Evolutionary conservation across 2,329 filamentous ascomycete genomes (phyloP).

Genomic region (Diaporthe destruens): DNA sequence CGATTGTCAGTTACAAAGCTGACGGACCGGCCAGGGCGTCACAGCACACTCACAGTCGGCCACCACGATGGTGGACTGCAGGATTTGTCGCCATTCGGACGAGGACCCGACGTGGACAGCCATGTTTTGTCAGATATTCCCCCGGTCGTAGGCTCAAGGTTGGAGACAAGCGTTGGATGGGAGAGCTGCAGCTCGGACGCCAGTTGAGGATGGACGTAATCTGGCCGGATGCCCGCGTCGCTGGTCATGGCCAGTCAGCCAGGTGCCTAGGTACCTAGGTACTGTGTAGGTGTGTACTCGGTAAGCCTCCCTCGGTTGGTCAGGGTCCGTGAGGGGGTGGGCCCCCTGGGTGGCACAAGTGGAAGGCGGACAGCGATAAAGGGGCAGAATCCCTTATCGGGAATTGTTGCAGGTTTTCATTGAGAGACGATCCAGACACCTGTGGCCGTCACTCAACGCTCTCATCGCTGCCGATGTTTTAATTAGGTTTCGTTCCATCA

Average conservation of each 20-base stretch:
- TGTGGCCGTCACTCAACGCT: conserved; percentile 4
- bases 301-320: neutral
- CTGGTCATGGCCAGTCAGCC: neutral
- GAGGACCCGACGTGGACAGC: conserved; percentile 72
- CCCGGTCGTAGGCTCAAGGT: neutral
- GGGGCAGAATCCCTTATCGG: conserved; percentile 33
- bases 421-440: neutral
- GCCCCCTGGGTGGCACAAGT: neutral
- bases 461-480: neutral
- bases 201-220: conserved; percentile 27
- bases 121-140: conserved; percentile 51
- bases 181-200: neutral
- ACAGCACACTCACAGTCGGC: conserved; percentile 80
- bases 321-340: neutral
- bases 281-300: too few relatives aligned
- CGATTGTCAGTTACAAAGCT: conserved; percentile 44
- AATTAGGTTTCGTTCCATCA: conserved; percentile 1
- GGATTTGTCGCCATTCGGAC: conserved; percentile 78
- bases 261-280: too few relatives aligned
- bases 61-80: conserved; percentile 81
- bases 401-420: conserved; percentile 34
- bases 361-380: conserved; percentile 26
- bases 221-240: conserved; percentile 37
- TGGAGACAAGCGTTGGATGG: neutral
- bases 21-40: conserved; percentile 30